phyloP scores from a whole-genome alignment of 208 protist genomes.

The Trypanosoma theileri region DNA sequence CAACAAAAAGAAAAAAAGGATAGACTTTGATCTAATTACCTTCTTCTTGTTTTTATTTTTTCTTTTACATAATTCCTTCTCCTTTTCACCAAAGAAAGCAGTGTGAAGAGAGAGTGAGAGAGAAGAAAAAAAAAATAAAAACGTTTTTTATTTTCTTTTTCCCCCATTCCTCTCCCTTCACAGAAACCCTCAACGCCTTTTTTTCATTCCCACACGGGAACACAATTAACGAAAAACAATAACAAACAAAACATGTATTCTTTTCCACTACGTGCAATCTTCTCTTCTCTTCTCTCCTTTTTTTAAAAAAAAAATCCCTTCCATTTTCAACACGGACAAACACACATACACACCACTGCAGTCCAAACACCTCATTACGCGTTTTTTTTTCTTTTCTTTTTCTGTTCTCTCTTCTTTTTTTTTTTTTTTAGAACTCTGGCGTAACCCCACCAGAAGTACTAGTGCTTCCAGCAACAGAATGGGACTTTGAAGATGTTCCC shows the following conservation, averaged over 20 bases:
- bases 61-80: background rate
- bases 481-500: background rate
- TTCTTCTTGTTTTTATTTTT: background rate
- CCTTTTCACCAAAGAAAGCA: too few relatives aligned
- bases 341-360: background rate
- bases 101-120: too few relatives aligned
- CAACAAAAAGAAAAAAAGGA: too few relatives aligned
- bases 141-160: too few relatives aligned
- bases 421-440: conserved; percentile 26
- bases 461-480: background rate
- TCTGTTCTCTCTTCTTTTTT: background rate
- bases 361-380: too few relatives aligned
- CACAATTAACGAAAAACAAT: conserved; percentile 14
- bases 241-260: background rate
- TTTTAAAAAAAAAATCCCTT: background rate
- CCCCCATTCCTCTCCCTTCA: too few relatives aligned
- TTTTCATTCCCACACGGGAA: background rate
- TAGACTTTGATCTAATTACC: background rate
- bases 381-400: background rate
- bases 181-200: too few relatives aligned
- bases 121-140: too few relatives aligned
- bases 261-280: background rate
- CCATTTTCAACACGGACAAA: background rate
- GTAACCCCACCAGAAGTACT: conserved; percentile 2
- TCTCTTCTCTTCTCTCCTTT: background rate